Base-by-base conservation (phyloP, 2,329 filamentous ascomycete species). In the Botrytis squamosa region DNA sequence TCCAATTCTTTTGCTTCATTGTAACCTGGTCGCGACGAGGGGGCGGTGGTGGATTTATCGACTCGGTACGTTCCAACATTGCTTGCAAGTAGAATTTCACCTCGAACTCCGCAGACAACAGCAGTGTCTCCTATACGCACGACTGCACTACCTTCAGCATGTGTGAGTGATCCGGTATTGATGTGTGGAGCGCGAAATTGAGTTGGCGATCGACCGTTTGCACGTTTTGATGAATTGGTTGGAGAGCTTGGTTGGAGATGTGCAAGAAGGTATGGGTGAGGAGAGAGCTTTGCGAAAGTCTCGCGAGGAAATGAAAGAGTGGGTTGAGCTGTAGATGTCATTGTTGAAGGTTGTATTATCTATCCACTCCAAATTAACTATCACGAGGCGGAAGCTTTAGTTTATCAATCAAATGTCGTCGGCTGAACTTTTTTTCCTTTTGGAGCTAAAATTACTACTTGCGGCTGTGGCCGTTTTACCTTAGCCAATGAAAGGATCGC, bases 51-150 rank as follows among this genome's bases (percentile, higher is more conserved):
- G 79, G 77, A 82, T 79, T 77, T 83, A 9, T 81, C 79, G 75
- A 79, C 78, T 75, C 91, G 84, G 83, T 87, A 92, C 78, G 89
- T 90, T 66, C 91, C 91, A 74, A 97, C 93, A 81, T 93, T 90
- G 68, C 88, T 87, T 4, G 92, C 91, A 66, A 91, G 86, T 40
- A 99, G 85, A 10, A 97, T 91, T 84, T 99, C 96, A 70, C 88
- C 95, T 63, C 95, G 90, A 33, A 99, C 90, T 73, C 95, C 96
- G 81, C 95, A 98, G 55, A 99, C 95, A n/a, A 95, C 93, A 1
- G 94, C 94, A 1, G 95, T 98, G 82, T 97, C 93, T 65, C 96
- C 96, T 70, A 93, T 86, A 52, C 96, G 90, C 68, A 98, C 92
- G 0, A 98, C 91, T 0, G 95, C 92, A 79, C 93, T 97, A 70